Evolutionary conservation across 1,284 basidiomycete species (phyloP), one percentile per base, ranked within the genome.

Genomic region (Cerrena zonata): DNA sequence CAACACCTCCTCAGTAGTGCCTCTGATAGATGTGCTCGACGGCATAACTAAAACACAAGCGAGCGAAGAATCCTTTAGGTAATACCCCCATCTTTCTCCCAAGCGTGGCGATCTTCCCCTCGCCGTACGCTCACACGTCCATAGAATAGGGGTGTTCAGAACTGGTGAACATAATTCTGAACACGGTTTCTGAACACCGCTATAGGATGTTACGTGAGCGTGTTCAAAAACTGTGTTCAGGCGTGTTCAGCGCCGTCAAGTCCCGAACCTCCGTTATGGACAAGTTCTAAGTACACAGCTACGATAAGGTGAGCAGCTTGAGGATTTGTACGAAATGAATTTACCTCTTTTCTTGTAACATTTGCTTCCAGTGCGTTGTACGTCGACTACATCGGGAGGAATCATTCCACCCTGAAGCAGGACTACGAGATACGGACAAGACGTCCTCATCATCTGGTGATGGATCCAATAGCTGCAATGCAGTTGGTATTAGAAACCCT

Each of bases 361-460:
- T n/a, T n/a, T n/a, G n/a, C n/a, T n/a, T n/a, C n/a, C n/a, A n/a
- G n/a, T n/a, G n/a, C n/a, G n/a, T n/a, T n/a, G n/a, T n/a, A n/a
- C 34, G 2, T 78, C 74, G 63, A 83, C 38, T 40, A 15, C 47
- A 48, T 30, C n/a, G n/a, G n/a, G n/a, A n/a, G n/a, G n/a, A n/a
- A n/a, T 26, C 58, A 36, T 63, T 63, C 86, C 87, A 88, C 7
- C 84, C 86, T 2, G 76, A 72, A 0, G 84, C 82, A 2, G 88
- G 88, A 56, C 84, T 86, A 27, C 73, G 71, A 64, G 90, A 87
- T 0, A 88, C 82, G 3, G 71, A 60, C 7, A 89, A 72, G 10
- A 88, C 73, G 50, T 87, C 78, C 15, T 76, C 73, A 57, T 90
- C 88, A 59, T 85, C 79, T 2, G 83, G 74, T 7, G 75, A 75